A percentile compares a stretch with the other conserved stretches of the same genome.
Conservation (phyloP, 176 grass and related monocot genomes). For the Rhynchospora pubera region DNA sequence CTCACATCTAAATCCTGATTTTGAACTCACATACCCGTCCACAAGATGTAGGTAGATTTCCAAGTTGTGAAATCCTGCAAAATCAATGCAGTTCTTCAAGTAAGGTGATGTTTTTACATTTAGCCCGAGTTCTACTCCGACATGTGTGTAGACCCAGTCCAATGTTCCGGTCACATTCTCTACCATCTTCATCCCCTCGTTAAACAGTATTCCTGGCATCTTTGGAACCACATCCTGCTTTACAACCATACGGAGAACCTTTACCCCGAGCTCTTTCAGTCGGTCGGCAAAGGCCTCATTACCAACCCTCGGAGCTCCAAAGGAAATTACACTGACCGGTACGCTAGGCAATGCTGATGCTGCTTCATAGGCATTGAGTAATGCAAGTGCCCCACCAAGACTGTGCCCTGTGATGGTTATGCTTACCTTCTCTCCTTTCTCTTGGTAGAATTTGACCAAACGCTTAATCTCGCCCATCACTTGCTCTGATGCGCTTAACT, state of each 20-base stretch:
- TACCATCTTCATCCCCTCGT: constrained; percentile 22
- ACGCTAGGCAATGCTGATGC: constrained; percentile 17
- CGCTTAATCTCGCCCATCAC: constrained; percentile 31
- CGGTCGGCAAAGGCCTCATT: constrained; percentile 32
- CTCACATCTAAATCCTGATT: background rate
- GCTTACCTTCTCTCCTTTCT: constrained; percentile 20
- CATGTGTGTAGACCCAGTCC: constrained; percentile 33
- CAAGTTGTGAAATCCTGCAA: constrained; percentile 25
- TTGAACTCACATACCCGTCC: background rate
- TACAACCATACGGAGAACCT: constrained; percentile 30
- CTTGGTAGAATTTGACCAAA: constrained; percentile 22
- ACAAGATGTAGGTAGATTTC: constrained; percentile 31
- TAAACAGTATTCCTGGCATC: constrained; percentile 35
- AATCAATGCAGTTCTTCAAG: constrained; percentile 12
- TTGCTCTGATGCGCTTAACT: constrained; percentile 41
- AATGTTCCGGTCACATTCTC: constrained; percentile 27
- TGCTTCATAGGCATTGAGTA: constrained; percentile 43
- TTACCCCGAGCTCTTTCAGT: constrained; percentile 29
- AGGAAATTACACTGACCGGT: constrained; percentile 46
- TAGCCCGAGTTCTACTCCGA: constrained; percentile 23
- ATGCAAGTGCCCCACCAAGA: constrained; percentile 53
- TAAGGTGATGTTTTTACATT: constrained; percentile 17
- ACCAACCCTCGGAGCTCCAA: constrained; percentile 47
- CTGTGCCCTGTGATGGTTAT: constrained; percentile 51
- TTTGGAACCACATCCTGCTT: constrained; percentile 34